Percentiles rank a stretch among this genome's conserved stretches.
Conservation (phyloP, 2,329 filamentous ascomycete genomes). For the Colletotrichum sp. region DNA sequence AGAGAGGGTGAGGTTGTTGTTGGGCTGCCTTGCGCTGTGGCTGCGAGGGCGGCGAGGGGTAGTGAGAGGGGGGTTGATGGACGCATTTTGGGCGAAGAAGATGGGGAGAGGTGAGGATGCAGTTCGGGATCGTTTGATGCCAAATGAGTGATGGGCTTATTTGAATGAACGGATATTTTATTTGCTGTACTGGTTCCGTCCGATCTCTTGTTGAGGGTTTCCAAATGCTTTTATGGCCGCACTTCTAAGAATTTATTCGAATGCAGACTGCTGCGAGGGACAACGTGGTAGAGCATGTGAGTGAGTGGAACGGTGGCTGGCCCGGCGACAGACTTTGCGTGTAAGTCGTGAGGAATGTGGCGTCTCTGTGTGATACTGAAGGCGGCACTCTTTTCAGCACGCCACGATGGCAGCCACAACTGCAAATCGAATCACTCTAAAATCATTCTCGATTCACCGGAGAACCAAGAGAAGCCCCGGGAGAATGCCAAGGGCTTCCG, state of each 20-base stretch:
- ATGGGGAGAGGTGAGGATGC: too few relatives aligned
- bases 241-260: not conserved
- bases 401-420: not conserved
- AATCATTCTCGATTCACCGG: not conserved
- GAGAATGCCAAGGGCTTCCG: too few relatives aligned
- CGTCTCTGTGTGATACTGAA: not conserved
- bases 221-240: not conserved
- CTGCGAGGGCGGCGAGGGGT: not conserved
- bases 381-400: not conserved
- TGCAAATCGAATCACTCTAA: accelerated
- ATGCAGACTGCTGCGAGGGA: not conserved
- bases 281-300: not conserved
- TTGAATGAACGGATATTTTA: not conserved
- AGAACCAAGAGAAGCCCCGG: accelerated
- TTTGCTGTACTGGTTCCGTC: accelerated
- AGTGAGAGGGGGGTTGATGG: not conserved
- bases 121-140: too few relatives aligned
- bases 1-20: not conserved
- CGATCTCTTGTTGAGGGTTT: too few relatives aligned
- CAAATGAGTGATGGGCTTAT: accelerated
- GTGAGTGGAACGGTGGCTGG: not conserved
- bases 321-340: not conserved
- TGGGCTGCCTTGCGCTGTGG: not conserved
- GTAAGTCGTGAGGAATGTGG: not conserved
- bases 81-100: not conserved